Evolutionary conservation across 2,329 filamentous ascomycete genomes (phyloP).

Genomic region (Xylariaceae sp.): DNA sequence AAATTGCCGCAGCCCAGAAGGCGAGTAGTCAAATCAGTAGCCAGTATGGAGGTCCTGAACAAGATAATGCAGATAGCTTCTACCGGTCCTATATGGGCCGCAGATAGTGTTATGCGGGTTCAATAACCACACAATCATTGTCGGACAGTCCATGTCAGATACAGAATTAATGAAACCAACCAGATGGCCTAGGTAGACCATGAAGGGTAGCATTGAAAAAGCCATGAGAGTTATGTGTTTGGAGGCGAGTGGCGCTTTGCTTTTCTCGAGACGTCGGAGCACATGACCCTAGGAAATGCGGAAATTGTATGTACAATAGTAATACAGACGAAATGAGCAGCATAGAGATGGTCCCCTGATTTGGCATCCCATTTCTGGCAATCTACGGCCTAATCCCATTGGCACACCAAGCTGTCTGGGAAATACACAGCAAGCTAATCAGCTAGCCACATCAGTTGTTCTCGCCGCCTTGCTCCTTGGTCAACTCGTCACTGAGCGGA

Average conservation of each 20-base stretch:
- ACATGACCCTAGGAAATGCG: slow-evolving; percentile 13
- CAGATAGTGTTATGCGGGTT: slow-evolving; percentile 25
- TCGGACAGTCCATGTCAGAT: slow-evolving; percentile 5
- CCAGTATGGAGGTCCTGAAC: slow-evolving; percentile 57
- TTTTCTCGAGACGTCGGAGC: slow-evolving; percentile 23
- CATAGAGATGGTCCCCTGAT: slow-evolving; percentile 16
- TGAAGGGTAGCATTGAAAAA: slow-evolving; percentile 8
- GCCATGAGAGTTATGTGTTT: slow-evolving; percentile 12
- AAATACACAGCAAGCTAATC: neutral
- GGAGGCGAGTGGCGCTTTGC: slow-evolving; percentile 18
- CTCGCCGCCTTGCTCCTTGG: slow-evolving; percentile 67
- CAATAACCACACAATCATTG: neutral
- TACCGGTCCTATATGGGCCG: slow-evolving; percentile 83
- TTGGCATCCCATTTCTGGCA: slow-evolving; percentile 3
- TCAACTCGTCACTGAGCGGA: slow-evolving; percentile 65
- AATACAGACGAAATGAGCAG: slow-evolving; percentile 21
- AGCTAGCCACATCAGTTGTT: slow-evolving; percentile 47
- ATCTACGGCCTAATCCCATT: slow-evolving; percentile 1
- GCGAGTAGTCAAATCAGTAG: slow-evolving; percentile 60
- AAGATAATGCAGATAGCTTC: slow-evolving; percentile 79
- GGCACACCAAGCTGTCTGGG: neutral
- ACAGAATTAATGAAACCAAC: slow-evolving; percentile 4
- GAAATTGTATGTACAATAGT: slow-evolving; percentile 29
- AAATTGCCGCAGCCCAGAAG: slow-evolving; percentile 79
- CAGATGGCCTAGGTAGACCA: neutral